phyloP scores from a whole-genome alignment of 2,329 filamentous ascomycete genomes.

The Elsinoe ampelina region DNA sequence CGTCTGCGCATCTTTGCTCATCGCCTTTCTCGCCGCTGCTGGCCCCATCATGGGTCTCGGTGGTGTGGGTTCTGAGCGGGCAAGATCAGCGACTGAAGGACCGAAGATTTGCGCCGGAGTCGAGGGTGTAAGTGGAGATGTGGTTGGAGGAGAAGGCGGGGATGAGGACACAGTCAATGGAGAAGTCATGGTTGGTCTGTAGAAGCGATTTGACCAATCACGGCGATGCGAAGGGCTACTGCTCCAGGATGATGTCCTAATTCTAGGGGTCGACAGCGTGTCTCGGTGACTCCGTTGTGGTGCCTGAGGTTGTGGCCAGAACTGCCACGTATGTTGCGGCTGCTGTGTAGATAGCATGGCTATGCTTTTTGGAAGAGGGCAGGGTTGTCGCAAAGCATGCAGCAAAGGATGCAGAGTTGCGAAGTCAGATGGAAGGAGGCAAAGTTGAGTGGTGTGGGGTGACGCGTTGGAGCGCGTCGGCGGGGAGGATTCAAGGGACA shows the following conservation, averaged over 20 bases:
- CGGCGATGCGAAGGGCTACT: too few relatives aligned
- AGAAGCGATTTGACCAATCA: neutral
- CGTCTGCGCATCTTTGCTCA: neutral
- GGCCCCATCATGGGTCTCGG: neutral
- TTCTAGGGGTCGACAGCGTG: too few relatives aligned
- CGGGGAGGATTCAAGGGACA: neutral
- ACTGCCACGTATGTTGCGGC: neutral
- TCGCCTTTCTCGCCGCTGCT: neutral
- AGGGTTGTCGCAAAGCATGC: neutral
- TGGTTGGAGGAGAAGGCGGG: neutral
- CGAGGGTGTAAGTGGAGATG: neutral
- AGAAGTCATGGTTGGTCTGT: slow-evolving; percentile 1
- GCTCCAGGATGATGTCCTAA: too few relatives aligned
- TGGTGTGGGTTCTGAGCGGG: neutral
- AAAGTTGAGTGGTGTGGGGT: neutral
- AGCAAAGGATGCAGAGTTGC: neutral
- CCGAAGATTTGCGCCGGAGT: neutral
- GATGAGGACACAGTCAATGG: neutral
- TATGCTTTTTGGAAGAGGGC: neutral
- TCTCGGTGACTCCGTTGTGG: neutral
- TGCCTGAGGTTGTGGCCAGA: neutral
- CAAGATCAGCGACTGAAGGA: neutral
- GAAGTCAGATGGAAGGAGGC: neutral
- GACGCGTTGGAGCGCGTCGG: slow-evolving; percentile 5
- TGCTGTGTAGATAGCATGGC: neutral